phyloP scores from a whole-genome alignment of 1,139 yeast genomes.

The Spencermartinsiella ligniputridi region DNA sequence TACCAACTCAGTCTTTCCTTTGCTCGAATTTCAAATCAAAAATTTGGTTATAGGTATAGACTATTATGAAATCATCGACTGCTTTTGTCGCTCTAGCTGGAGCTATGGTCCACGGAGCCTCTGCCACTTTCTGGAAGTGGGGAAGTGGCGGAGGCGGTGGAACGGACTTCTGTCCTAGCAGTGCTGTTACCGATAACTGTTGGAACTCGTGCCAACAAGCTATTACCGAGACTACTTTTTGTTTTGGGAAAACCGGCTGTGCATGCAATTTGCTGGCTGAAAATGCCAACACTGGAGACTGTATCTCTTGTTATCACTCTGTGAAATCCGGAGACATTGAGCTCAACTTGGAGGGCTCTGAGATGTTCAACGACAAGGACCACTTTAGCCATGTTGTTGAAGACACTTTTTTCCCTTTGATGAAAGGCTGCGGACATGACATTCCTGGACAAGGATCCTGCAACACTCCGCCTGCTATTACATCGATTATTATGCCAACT shows the following conservation, averaged over 20 bases:
- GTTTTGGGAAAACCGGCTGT: constrained; percentile 19
- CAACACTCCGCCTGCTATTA: constrained; percentile 8
- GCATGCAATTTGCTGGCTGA: constrained; percentile 13
- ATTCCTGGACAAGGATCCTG: constrained; percentile 3
- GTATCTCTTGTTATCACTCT: constrained; percentile 20
- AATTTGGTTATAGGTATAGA: background rate
- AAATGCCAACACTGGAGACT: constrained; percentile 18
- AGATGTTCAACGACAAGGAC: constrained; percentile 16
- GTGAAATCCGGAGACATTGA: constrained; percentile 14
- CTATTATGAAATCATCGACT: background rate
- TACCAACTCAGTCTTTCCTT: background rate
- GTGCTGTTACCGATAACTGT: constrained; percentile 15
- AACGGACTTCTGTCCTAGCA: constrained; percentile 10
- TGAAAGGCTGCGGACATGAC: constrained; percentile 16
- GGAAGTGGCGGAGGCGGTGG: constrained; percentile 4
- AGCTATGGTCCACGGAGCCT: background rate
- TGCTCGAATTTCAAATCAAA: background rate
- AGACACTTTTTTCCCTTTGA: constrained; percentile 20
- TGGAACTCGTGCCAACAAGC: constrained; percentile 23
- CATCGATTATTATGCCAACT: constrained; percentile 3
- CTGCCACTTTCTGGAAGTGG: constrained; percentile 2
- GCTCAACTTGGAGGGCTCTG: constrained; percentile 20
- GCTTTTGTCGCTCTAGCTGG: constrained; percentile 2
- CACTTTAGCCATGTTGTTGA: constrained; percentile 23
- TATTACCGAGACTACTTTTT: constrained; percentile 14